Evolutionary conservation across 768 basidiomycete species (phyloP), one percentile per base, ranked within the genome.

Genomic region (Dacryopinax spathularia): DNA sequence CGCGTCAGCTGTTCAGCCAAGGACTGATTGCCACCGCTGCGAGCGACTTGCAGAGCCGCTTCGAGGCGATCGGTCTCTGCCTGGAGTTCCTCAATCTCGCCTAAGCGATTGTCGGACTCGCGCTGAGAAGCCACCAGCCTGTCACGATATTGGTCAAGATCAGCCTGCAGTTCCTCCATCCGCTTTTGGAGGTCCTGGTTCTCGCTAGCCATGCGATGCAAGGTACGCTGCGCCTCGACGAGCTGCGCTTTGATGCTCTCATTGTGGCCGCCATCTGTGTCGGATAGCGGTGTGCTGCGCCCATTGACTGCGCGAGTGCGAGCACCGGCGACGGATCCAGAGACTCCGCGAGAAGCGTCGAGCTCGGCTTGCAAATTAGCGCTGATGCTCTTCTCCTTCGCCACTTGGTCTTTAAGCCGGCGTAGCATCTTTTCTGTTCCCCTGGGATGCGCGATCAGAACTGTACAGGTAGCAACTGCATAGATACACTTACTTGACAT

Each of bases 381-480:
- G 70, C 92, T 94, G 44, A 85, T 74, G 56, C 79, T 79, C 77
- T 96, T 97, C 75, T 95, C 90, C 76, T 89, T 94, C 67, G 82
- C 88, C 64, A 97, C 77, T 71, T 98, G 96, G 63, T 94, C 95
- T 74, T 92, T 90, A 87, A 97, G 91, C 68, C 88, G 84, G 68
- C 92, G 85, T 79, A 97, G 88, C 85, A 98, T 92, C 77, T 94
- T 96, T 75, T 98, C 96, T 1, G 94, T 97, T 44, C 91, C 91
- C 81, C 90, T 92, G 71, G 25, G 65, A 66, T 25, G 61, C 37
- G 39, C 25, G 37, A 56, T n/a, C 29, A 61, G 34, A 67, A 66
- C 64, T 39, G 63, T 61, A 60, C 60, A 63, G 63, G 61, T 65
- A n/a, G n/a, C n/a, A n/a, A n/a, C 12, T 44, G 43, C 9, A 27